These are phyloP conservation scores for Mycena sanguinolenta DNA, from an alignment of 768 basidiomycete genomes.

Conservation along the genomic window DNA sequence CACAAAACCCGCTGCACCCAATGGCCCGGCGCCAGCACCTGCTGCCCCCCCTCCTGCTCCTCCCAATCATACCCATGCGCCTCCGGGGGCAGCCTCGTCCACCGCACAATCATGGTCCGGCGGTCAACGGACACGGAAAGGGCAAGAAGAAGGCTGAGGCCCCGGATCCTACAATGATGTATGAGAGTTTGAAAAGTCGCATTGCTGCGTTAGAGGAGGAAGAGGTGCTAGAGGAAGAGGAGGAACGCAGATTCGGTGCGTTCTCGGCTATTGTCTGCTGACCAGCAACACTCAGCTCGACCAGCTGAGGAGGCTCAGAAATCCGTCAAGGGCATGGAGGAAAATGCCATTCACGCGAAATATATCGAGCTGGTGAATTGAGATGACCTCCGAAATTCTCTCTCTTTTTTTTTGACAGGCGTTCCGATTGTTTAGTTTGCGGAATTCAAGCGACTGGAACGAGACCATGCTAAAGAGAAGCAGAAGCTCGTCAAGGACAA, in stretches of 20 bases:
- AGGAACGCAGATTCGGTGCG: constrained; percentile 83
- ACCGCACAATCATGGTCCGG: constrained; percentile 50
- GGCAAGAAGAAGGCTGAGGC: constrained; percentile 81
- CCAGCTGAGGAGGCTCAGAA: constrained; percentile 91
- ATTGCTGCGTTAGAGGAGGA: constrained; percentile 93
- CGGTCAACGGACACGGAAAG: constrained; percentile 64
- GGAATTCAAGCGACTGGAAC: constrained; percentile 87
- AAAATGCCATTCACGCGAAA: constrained; percentile 86
- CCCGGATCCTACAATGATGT: constrained; percentile 86
- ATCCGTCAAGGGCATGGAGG: constrained; percentile 85
- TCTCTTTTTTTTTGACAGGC: constrained; percentile 16
- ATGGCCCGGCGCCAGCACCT: constrained; percentile 72
- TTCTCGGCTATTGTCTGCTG: constrained; percentile 38
- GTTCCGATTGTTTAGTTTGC: constrained; percentile 72
- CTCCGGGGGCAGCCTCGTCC: constrained; percentile 45
- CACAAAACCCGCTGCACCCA: constrained; percentile 64
- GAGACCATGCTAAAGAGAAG: constrained; percentile 92
- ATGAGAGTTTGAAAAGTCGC: constrained; percentile 88
- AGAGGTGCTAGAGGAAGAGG: constrained; percentile 88
- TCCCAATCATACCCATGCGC: constrained; percentile 56
- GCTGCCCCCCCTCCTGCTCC: constrained; percentile 68
- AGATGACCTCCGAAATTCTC: constrained; percentile 30
- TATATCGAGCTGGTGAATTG: constrained; percentile 85
- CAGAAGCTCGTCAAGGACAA: constrained; percentile 93
- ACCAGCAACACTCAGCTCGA: constrained; percentile 38